Percentiles rank a stretch among this genome's conserved stretches.
These are phyloP conservation scores for Russula emetica DNA, from an alignment of 768 basidiomycete genomes.

Conservation along the genomic window DNA sequence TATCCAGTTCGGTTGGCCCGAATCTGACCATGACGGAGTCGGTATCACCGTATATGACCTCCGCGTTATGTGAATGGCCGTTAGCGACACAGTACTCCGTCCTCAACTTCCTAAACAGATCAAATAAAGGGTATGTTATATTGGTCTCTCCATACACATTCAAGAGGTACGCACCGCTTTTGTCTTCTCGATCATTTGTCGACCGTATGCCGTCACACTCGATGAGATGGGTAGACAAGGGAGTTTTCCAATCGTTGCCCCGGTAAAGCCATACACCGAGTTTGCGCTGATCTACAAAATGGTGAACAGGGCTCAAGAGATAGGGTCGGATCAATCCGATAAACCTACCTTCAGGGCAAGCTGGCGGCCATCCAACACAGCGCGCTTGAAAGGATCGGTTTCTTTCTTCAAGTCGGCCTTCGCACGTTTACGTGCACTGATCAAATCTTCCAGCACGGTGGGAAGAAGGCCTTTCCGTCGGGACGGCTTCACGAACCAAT, in stretches of 20 bases:
- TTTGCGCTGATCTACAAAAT: slow-evolving; percentile 87
- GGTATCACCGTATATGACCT: slow-evolving; percentile 97
- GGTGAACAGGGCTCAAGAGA: not conserved
- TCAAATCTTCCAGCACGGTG: slow-evolving; percentile 87
- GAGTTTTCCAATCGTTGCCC: slow-evolving; percentile 94
- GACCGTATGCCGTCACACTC: slow-evolving; percentile 91
- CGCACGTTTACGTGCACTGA: slow-evolving; percentile 89
- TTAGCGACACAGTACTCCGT: slow-evolving; percentile 81
- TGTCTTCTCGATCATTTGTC: slow-evolving; percentile 98
- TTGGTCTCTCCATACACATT: not conserved
- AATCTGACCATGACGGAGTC: slow-evolving; percentile 99
- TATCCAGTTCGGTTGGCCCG: slow-evolving; percentile 78
- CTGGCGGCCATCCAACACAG: slow-evolving; percentile 95
- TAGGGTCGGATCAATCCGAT: not conserved
- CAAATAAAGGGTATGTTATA: slow-evolving; percentile 1
- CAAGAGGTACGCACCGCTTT: slow-evolving; percentile 56
- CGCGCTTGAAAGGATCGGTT: slow-evolving; percentile 94
- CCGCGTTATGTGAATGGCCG: slow-evolving; percentile 80
- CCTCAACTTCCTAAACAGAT: slow-evolving; percentile 71
- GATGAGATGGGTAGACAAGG: slow-evolving; percentile 96
- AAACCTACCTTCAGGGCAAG: slow-evolving; percentile 80
- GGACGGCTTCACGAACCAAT: slow-evolving; percentile 72
- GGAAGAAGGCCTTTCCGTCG: slow-evolving; percentile 87
- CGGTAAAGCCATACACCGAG: slow-evolving; percentile 98
- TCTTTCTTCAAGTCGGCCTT: slow-evolving; percentile 96